Conservation (phyloP, 768 basidiomycete genomes). For the Thelephora aurantiotincta region DNA sequence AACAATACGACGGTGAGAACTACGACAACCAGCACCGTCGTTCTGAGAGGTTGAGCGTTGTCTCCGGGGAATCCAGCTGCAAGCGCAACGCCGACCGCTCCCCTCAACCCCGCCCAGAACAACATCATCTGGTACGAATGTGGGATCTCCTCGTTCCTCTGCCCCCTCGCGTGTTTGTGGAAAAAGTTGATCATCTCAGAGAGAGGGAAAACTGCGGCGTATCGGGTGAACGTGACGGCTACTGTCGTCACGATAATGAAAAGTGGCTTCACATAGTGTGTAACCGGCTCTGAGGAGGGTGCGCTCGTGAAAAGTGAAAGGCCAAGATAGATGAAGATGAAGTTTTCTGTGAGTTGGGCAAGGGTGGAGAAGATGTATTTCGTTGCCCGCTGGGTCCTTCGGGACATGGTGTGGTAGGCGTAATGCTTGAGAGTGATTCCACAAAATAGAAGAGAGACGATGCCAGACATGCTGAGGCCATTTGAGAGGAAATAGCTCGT, state of each 20-base stretch:
- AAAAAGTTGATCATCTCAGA: conserved; percentile 92
- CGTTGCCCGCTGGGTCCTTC: conserved; percentile 81
- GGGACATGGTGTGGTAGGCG: conserved; percentile 99
- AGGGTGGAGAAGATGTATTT: conserved; percentile 94
- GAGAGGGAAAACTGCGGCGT: conserved; percentile 90
- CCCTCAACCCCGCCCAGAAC: conserved; percentile 95
- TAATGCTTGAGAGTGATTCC: conserved; percentile 99
- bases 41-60: conserved; percentile 82
- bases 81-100: conserved; percentile 94
- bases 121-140: conserved; percentile 99
- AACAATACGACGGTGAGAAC: conserved; percentile 90
- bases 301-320: conserved; percentile 89
- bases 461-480: conserved; percentile 86
- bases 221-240: conserved; percentile 88
- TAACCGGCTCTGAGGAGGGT: conserved; percentile 63
- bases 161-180: conserved; percentile 70
- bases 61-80: conserved; percentile 93
- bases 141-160: conserved; percentile 81
- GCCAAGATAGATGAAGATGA: conserved; percentile 98
- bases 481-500: conserved; percentile 99
- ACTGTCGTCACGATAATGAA: conserved; percentile 89
- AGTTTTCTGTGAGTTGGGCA: conserved; percentile 93
- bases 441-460: conserved; percentile 95
- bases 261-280: conserved; percentile 83
- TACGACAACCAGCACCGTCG: conserved; percentile 90